Evolutionary conservation across 768 basidiomycete genomes (phyloP), one percentile per base, ranked within the genome.

Genomic region (Psilocybe cyanescens): DNA sequence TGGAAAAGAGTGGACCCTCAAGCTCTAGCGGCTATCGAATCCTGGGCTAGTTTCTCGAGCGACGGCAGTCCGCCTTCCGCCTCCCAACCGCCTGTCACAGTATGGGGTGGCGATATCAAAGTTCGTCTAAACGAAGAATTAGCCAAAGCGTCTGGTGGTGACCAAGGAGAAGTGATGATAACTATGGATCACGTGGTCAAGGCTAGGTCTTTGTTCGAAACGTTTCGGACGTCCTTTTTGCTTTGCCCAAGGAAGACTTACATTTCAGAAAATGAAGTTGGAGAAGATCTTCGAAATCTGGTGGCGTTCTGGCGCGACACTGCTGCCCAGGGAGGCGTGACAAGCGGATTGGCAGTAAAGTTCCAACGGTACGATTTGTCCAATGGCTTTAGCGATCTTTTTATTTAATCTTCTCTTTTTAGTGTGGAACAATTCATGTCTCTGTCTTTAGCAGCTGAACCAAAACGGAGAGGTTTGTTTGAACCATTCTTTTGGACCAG

Each of bases 341-440:
- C 73, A 64, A 71, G 75, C 66, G 71, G 80, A 64, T 67, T 84
- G 65, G 78, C 82, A 47, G 66, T 73, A 17, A 91, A 89, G 63
- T 90, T 90, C 67, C 80, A 86, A 61, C 77, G 87, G 90, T 89
- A 69, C 30, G 86, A 24, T 76, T 55, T 45, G 55, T 55, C 58
- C 53, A 31, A 35, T 56, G 47, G 3, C 55, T 61, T 54, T 28
- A 12, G 37, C 24, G n/a, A 50, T 1, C n/a, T 11, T 35, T 30
- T 33, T 24, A 24, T 35, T 49, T 55, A 24, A 57, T 56, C 55
- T 9, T 51, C 28, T 19, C 48, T 28, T 59, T 52, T n/a, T 64
- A 92, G 89, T 7, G 76, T 90, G 62, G 91, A 91, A 28, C 89
- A 91, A 62, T 93, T 92, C 67, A 89, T 88, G 84, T 86, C 89